phyloP scores from a whole-genome alignment of 306 rosid species.

The Castanea crenata region DNA sequence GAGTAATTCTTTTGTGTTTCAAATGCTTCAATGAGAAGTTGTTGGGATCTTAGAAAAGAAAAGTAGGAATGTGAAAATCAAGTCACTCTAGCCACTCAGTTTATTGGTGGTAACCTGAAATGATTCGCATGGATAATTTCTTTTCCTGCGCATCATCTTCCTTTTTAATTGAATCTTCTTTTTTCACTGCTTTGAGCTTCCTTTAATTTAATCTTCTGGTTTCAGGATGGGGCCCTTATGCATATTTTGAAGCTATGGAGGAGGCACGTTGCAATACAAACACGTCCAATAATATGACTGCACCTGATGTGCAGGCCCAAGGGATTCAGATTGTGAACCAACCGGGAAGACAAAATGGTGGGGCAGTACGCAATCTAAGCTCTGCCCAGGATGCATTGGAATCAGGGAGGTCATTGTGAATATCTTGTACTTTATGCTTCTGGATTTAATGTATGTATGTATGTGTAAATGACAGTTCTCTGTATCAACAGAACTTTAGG shows the following conservation, averaged over 20 bases:
- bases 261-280: conserved; percentile 34
- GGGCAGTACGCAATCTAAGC: conserved; percentile 18
- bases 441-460: background rate
- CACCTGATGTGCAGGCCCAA: conserved; percentile 21
- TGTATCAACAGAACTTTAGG: background rate
- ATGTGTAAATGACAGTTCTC: background rate
- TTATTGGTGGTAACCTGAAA: background rate
- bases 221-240: conserved; percentile 95
- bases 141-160: background rate
- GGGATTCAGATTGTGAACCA: conserved; percentile 24
- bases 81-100: too few species aligned
- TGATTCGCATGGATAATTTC: too few species aligned
- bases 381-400: conserved; percentile 56
- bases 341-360: conserved; percentile 31
- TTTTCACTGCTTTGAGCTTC: background rate
- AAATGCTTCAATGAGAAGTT: background rate
- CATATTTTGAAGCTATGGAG: conserved; percentile 70
- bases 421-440: background rate
- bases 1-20: background rate
- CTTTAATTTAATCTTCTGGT: background rate
- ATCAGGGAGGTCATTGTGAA: conserved; percentile 28
- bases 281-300: conserved; percentile 1
- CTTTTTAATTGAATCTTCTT: background rate
- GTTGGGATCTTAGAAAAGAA: background rate
- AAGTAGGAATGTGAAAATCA: background rate